Base-by-base conservation (phyloP, 2,329 filamentous ascomycete genomes). In the Cladosporium cucumerinum region DNA sequence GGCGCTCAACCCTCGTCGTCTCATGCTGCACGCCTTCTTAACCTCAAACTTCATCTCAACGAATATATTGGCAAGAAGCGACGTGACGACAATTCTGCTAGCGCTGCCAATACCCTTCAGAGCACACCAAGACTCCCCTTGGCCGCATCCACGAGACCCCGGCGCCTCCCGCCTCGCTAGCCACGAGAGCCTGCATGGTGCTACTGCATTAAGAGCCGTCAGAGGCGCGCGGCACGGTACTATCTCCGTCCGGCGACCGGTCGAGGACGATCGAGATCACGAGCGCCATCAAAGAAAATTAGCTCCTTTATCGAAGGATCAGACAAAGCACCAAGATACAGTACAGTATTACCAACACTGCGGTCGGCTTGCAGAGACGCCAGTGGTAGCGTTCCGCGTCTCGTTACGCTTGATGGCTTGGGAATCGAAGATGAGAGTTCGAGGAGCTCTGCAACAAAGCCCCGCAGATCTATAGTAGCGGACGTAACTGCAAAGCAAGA, bases 201-300 rank as follows among this genome's bases (percentile, higher is more conserved):
- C 58, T 61, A 61, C 58, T 61, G 58, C 58, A 61, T 46, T 61
- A 52, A 61, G 58, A 61, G 58, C 58, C 58, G 58, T 61, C 58
- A 61, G 58, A 61, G 58, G 58, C 58, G 32, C 18, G 46, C 58
- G 28, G 30, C 30, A 61, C 58, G 58, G 58, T 36, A 61, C 28
- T 52, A 36, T 51, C 58, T 61, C 58, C 58, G 43, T n/a, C 28
- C 11, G 14, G 36, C 16, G 39, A 23, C 28, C 28, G n/a, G 51
- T 28, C 51, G n/a, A 30, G 28, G 51, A 60, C 11, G 58, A 61
- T 61, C 58, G 58, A 25, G 28, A 48, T 48, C 26, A 43, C 23
- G 39, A 57, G 30, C 32, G 21, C 21, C 54, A 34, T 16, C 54
- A 36, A 21, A 54, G 26, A 39, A 39, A n/a, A 34, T 39, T 32